Evolutionary conservation across 495 filamentous ascomycete species (phyloP).

Genomic region (Aspergillus ellipticus): DNA sequence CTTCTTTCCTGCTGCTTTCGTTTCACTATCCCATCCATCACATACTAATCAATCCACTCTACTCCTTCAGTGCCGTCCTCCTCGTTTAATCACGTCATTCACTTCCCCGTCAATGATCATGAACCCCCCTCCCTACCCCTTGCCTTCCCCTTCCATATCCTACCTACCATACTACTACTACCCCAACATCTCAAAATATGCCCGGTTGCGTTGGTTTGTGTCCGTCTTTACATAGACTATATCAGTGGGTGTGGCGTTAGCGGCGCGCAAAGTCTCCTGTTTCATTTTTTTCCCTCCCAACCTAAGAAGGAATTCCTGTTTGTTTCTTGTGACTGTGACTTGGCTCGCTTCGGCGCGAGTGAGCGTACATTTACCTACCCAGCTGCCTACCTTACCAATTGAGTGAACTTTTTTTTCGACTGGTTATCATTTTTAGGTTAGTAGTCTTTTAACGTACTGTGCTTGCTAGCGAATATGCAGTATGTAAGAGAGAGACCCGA

Average conservation of each 20-base stretch:
- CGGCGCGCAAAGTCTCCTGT: slow-evolving; percentile 1
- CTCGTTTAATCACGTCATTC: slow-evolving; percentile 11
- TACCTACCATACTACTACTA: not conserved
- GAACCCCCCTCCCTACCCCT: not conserved
- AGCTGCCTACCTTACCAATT: not conserved
- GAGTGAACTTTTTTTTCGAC: no score
- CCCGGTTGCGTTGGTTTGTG: not conserved
- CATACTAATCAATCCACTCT: not conserved
- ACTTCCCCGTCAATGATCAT: not conserved
- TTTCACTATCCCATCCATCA: not conserved
- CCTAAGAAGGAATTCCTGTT: not conserved
- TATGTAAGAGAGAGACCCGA: no score
- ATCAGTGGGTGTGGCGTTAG: slow-evolving; percentile 3
- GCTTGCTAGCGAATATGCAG: no score
- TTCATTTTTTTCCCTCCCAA: not conserved
- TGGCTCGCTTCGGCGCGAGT: not conserved
- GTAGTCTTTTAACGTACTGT: no score
- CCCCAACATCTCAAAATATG: not conserved
- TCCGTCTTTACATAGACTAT: not conserved
- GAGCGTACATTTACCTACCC: not conserved
- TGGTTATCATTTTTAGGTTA: no score
- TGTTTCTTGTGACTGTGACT: not conserved
- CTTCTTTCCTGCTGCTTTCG: not conserved
- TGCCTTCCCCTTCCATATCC: not conserved
- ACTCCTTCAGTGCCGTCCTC: slow-evolving; percentile 6